Percentiles rank a stretch among this genome's conserved stretches.
These are phyloP conservation scores for Galeopsis tetrahit DNA, from an alignment of 257 asterid genomes.

Conservation along the genomic window DNA sequence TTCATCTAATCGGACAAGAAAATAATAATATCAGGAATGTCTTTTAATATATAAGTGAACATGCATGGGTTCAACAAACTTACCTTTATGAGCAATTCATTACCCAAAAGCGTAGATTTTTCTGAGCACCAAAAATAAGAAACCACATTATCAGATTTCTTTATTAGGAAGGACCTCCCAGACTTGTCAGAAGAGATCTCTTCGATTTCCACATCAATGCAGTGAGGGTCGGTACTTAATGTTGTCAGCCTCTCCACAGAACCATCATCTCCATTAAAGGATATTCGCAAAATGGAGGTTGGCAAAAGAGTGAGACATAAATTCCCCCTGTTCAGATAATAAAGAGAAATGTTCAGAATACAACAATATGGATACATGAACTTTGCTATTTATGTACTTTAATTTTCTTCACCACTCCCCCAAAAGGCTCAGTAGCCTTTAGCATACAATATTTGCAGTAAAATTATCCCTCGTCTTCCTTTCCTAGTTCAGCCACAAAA, in stretches of 20 bases:
- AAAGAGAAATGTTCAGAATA: constrained; percentile 30
- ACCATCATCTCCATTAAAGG: constrained; percentile 89
- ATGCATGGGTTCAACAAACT: background rate
- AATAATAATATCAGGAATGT: constrained; percentile 3
- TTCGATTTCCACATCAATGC: constrained; percentile 55
- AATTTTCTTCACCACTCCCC: background rate
- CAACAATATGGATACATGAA: constrained; percentile 14
- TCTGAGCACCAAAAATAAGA: constrained; percentile 89
- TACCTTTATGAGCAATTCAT: constrained; percentile 83
- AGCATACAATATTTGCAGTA: background rate
- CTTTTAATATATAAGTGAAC: constrained; percentile 10
- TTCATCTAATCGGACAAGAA: constrained; percentile 59
- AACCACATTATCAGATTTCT: constrained; percentile 44
- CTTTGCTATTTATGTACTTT: background rate
- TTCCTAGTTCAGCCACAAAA: background rate
- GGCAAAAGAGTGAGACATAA: constrained; percentile 83
- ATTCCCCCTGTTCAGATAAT: constrained; percentile 60
- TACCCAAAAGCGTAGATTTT: constrained; percentile 74
- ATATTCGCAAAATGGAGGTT: constrained; percentile 78
- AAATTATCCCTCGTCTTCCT: background rate
- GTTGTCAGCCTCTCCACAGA: constrained; percentile 69
- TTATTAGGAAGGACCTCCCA: constrained; percentile 78
- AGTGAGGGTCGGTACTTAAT: constrained; percentile 45
- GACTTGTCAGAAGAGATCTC: constrained; percentile 73
- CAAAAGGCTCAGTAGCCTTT: background rate